Percentiles rank a stretch among this genome's conserved stretches.
Evolutionary conservation across 768 basidiomycete species (phyloP).

Genomic region (Epithele typhae): DNA sequence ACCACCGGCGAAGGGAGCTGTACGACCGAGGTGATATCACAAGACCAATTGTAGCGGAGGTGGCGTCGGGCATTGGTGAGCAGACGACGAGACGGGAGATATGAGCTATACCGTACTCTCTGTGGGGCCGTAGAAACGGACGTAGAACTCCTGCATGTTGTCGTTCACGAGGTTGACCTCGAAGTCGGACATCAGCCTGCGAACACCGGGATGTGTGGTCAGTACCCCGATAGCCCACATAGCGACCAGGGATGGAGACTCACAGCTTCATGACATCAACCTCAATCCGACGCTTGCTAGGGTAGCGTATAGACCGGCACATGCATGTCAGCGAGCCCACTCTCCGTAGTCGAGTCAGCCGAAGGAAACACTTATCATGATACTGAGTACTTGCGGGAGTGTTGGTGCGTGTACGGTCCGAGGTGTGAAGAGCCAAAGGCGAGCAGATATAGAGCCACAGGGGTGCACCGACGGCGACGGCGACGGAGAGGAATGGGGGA

Average conservation of each 20-base stretch:
- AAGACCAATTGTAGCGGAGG: neutral
- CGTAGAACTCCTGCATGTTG: constrained; percentile 98
- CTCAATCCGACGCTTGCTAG: constrained; percentile 90
- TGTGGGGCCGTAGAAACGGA: constrained; percentile 88
- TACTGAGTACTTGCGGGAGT: constrained; percentile 10
- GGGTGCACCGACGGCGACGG: too few relatives aligned
- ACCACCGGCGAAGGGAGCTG: constrained; percentile 96
- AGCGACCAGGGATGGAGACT: constrained; percentile 20
- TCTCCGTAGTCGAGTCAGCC: neutral
- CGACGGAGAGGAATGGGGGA: too few relatives aligned
- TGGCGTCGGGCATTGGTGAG: neutral
- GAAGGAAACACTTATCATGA: constrained; percentile 54
- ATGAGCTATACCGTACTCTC: constrained; percentile 68
- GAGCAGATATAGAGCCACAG: too few relatives aligned
- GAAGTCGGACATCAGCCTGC: constrained; percentile 96
- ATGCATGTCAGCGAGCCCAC: constrained; percentile 24
- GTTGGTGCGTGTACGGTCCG: too few relatives aligned
- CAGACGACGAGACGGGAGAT: neutral
- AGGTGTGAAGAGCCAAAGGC: too few relatives aligned
- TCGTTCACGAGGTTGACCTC: constrained; percentile 97
- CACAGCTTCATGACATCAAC: constrained; percentile 99
- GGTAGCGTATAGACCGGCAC: constrained; percentile 51
- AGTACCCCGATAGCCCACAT: neutral
- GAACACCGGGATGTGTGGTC: neutral
- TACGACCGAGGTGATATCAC: neutral